Conservation (phyloP, 2,329 filamentous ascomycete species). For the Aspergillus clavatus region DNA sequence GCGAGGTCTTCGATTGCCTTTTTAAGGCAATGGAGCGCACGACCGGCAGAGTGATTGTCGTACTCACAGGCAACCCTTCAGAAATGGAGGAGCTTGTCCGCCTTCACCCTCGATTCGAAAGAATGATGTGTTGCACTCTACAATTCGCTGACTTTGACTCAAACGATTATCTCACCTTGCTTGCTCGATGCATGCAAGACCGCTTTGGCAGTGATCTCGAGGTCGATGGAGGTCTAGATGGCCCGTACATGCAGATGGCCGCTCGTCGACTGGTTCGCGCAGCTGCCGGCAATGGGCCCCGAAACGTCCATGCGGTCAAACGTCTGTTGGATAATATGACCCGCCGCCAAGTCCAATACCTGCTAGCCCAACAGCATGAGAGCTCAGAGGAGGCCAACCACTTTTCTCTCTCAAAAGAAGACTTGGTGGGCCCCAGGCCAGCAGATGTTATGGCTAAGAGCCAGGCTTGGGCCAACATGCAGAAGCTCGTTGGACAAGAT, state of each 20-base stretch:
- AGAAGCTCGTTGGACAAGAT: slow-evolving; percentile 16
- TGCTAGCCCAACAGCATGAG: slow-evolving; percentile 11
- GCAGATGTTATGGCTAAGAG: slow-evolving; percentile 9
- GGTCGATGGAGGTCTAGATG: slow-evolving; percentile 18
- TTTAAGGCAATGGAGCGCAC: slow-evolving; percentile 14
- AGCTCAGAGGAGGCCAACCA: slow-evolving; percentile 16
- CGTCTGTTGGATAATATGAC: slow-evolving; percentile 13
- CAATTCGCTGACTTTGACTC: slow-evolving; percentile 16
- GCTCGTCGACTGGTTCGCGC: slow-evolving; percentile 16
- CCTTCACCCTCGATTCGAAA: slow-evolving; percentile 11
- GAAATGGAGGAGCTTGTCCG: slow-evolving; percentile 12
- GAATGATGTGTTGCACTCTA: slow-evolving; percentile 14
- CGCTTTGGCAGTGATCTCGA: slow-evolving; percentile 16
- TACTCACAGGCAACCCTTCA: slow-evolving; percentile 11
- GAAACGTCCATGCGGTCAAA: slow-evolving; percentile 14
- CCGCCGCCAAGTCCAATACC: slow-evolving; percentile 13
- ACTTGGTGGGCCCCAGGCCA: slow-evolving; percentile 15
- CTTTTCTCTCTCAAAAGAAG: slow-evolving; percentile 18
- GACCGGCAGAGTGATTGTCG: slow-evolving; percentile 11
- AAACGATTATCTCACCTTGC: slow-evolving; percentile 8
- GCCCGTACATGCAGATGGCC: slow-evolving; percentile 16
- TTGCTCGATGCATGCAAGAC: slow-evolving; percentile 10
- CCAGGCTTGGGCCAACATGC: slow-evolving; percentile 13
- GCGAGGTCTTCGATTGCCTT: slow-evolving; percentile 10
- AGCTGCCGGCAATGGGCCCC: slow-evolving; percentile 12